Conservation (phyloP, 257 asterid species). For the Schizonepeta tenuifolia region DNA sequence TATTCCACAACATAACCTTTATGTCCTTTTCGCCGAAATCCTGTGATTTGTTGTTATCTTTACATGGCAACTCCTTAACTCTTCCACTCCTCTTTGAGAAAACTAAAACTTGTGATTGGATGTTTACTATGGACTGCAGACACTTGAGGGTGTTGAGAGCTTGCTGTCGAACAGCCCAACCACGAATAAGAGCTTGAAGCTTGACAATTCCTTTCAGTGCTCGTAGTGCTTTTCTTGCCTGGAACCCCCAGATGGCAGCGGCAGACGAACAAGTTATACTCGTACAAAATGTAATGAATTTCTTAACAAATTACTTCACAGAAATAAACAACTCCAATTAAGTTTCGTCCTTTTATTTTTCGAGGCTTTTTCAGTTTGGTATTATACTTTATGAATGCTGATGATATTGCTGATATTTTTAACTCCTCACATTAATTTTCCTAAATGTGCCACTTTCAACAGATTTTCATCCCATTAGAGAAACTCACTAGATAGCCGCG, state of each 20-base stretch:
- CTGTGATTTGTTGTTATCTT: conserved; percentile 45
- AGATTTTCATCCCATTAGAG: not conserved
- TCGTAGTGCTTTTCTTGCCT: conserved; percentile 88
- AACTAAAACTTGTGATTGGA: conserved; percentile 77
- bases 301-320: not conserved
- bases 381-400: not conserved
- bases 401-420: not conserved
- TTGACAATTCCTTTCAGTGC: conserved; percentile 87
- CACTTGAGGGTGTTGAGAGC: conserved; percentile 81
- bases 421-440: not conserved
- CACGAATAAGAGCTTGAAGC: conserved; percentile 94
- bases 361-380: not conserved
- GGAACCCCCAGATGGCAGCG: conserved; percentile 19
- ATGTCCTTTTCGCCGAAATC: conserved; percentile 67
- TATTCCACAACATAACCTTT: conserved; percentile 50
- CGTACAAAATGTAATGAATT: not conserved
- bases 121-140: conserved; percentile 82
- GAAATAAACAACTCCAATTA: not conserved
- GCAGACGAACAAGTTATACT: not conserved
- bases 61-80: conserved; percentile 42
- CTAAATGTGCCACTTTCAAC: not conserved
- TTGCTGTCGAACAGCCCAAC: conserved; percentile 89
- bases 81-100: conserved; percentile 67
- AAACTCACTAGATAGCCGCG: conserved; percentile 79
- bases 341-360: conserved; percentile 18